Evolutionary conservation across 495 filamentous ascomycete species (phyloP), one percentile per base, ranked within the genome.

Genomic region (Talaromyces thailandensis): DNA sequence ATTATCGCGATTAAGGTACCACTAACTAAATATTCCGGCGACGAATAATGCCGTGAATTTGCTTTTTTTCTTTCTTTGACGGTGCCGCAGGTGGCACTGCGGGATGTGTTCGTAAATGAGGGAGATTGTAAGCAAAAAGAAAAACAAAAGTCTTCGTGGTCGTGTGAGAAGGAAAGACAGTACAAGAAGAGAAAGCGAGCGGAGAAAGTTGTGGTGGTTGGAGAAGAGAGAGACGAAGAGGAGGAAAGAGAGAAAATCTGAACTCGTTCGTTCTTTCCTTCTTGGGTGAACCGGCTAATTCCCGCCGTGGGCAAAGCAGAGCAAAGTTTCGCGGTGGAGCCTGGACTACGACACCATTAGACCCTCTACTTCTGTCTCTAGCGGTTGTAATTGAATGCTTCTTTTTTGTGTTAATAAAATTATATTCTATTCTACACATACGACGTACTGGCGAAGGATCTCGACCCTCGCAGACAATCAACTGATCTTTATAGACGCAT

Each of bases 11-110:
- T 5, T 57, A 57, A n/a, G 28, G 52, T 31, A 56, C 26, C 23
- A 16, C 26, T 24, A 18, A 35, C 18, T 58, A n/a, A 40, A 59
- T 63, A 24, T 56, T 43, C n/a, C 28, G 28, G 66, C 64, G 67
- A 68, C 66, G 57, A 65, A 64, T 67, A 67, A 69, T 63, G 62
- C 57, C 40, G n/a, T 35, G 43, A 23, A 11, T 12, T 60, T 48
- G 7, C 26, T 29, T 58, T 61, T 61, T 60, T 52, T 55, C 23
- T 48, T 56, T 58, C 40, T 43, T 48, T 25, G 16, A 29, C 6
- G 9, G 26, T 57, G 55, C 55, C 55, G 55, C 55, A 57, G 55
- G 55, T 57, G 55, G 55, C 55, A 57, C 28, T 57, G 55, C 53
- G 53, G 21, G 29, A 32, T 53, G 50, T 53, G 26, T 4, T 53